phyloP scores from a whole-genome alignment of 1,284 basidiomycete species.

The Ustilago sp. region DNA sequence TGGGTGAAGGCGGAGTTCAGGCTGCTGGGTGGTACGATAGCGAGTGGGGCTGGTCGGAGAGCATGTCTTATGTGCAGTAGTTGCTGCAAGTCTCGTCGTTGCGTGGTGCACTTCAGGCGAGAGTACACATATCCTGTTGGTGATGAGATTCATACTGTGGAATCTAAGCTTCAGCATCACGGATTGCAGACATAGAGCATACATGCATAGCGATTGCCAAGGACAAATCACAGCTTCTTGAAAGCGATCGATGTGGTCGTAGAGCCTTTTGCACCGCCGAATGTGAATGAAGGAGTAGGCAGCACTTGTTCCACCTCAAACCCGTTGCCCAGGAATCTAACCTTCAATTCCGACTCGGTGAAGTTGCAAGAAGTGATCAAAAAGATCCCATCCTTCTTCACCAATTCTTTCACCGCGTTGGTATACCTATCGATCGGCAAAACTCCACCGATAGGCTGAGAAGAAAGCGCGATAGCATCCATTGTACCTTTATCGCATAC shows the following conservation, averaged over 20 bases:
- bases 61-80: conserved; percentile 43
- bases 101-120: no score
- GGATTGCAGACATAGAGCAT: background rate
- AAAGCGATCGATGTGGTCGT: conserved; percentile 60
- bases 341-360: conserved; percentile 81
- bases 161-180: no score
- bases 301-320: conserved; percentile 58
- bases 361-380: conserved; percentile 89
- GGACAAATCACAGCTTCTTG: conserved; percentile 12
- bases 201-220: conserved; percentile 3
- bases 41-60: conserved; percentile 47
- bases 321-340: conserved; percentile 72
- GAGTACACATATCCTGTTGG: background rate
- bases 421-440: conserved; percentile 78
- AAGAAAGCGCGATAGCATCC: conserved; percentile 85
- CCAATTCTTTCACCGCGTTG: conserved; percentile 74
- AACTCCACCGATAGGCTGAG: conserved; percentile 74
- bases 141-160: background rate
- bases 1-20: conserved; percentile 44
- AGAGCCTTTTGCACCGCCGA: conserved; percentile 58
- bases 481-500: conserved; percentile 72
- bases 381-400: conserved; percentile 76
- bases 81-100: background rate
- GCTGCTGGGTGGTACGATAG: conserved; percentile 52
- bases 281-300: conserved; percentile 60